Evolutionary conservation across 305 asterid genomes (phyloP).

Genomic region (Fraxinus ornus): DNA sequence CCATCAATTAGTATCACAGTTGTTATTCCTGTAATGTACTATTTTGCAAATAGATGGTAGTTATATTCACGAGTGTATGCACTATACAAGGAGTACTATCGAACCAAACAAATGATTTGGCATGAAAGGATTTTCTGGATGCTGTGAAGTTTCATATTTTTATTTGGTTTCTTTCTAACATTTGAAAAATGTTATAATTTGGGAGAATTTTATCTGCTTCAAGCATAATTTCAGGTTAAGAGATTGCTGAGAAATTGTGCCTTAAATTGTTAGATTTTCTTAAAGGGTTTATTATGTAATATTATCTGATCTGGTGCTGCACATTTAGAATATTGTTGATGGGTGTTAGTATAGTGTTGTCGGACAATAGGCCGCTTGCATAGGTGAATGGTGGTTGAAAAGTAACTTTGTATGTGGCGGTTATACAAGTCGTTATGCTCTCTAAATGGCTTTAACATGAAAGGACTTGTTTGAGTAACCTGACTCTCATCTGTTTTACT

Average conservation of each 20-base stretch:
- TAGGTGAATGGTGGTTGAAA: not conserved
- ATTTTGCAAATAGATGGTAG: not conserved
- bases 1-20: not conserved
- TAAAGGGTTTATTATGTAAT: not conserved
- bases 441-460: not conserved
- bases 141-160: not conserved
- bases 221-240: not conserved
- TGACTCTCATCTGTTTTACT: not conserved
- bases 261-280: not conserved
- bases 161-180: not conserved
- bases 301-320: not conserved
- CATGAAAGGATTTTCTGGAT: not conserved
- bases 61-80: not conserved
- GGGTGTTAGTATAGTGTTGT: not conserved
- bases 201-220: not conserved
- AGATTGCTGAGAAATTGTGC: not conserved
- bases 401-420: not conserved
- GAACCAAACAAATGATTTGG: not conserved
- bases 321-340: not conserved
- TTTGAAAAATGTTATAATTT: not conserved
- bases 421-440: not conserved
- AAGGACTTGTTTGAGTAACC: not conserved
- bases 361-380: not conserved
- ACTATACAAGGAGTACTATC: not conserved
- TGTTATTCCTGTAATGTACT: not conserved